Evolutionary conservation across 148 eudicot species (phyloP), one percentile per base, ranked within the genome.

Genomic region (Rhododendron williamsianum): DNA sequence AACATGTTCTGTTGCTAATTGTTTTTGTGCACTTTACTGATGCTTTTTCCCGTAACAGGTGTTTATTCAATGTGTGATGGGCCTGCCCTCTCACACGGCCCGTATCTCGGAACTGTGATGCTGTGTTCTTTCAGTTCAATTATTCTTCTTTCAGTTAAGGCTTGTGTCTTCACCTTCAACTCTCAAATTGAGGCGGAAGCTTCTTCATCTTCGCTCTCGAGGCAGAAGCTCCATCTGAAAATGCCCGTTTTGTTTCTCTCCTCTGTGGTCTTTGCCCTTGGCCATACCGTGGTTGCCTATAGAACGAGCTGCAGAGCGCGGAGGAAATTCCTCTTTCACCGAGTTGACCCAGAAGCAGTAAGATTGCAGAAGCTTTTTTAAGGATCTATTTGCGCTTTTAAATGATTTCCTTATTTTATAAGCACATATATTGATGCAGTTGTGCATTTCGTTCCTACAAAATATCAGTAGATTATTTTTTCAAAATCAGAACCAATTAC

Each of bases 171-270:
- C 92, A 91, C 98, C 80, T 90, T 93, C 85, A 92, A 95, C 90
- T 94, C 94, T 89, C 96, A 94, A 89, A 86, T 92, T 46, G 96
- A 94, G 88, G 92, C 91, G 43, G 98, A 97, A 85, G 95, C 95
- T 85, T 91, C 95, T 84, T 91, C 96, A 19, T 90, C 88, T 87
- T 92, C 94, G 25, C 89, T 88, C 48, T 91, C 98, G 52, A 92
- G 92, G 87, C 90, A 92, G 80, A 92, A 90, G 88, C 93, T 97
- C 71, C 96, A 97, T 86, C 87, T 95, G 69, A 97, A 97, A 85
- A 97, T 97, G 99, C 99, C 98, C n/a, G 96, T 97, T 56, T 86
- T 97, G 91, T 97, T 95, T 87, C 89, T 97, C 74, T 95, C 99
- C 27, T 97, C 99, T 48, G 95, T 94, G 76, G 98, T 97, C 36